Base-by-base conservation (phyloP, 257 asterid species). In the Thymus mandschuricus region DNA sequence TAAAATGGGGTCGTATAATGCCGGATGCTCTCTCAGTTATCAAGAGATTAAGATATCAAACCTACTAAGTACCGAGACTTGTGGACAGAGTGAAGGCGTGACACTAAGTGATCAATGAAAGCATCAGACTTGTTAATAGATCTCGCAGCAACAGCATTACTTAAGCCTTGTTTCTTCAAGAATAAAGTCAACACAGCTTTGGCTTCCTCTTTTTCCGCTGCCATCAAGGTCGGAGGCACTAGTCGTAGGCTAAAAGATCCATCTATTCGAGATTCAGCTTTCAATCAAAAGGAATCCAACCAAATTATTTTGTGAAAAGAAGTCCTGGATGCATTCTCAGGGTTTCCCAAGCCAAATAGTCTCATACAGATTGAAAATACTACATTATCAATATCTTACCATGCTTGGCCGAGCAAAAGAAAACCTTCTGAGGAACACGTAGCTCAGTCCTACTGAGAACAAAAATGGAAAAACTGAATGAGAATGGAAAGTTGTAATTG, bases 61-160 rank as follows among this genome's bases (percentile, higher is more conserved):
- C 99, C 99, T 83, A 94, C 97, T 79, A 94, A 83, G 91, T 94
- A 94, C 11, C 91, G 95, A 64, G 97, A 75, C 85, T 91, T 94
- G 75, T 94, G 96, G 67, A 94, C 83, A 33, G 97, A 85, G 86
- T 94, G 97, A 70, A 94, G 97, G 51, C 82, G 83, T 2, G 90
- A 88, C 38, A 94, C 84, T 3, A 94, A 88, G 80, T 94, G 99
- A 78, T 91, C 96, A 7, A 94, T 75, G 69, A 91, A 94, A 71
- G 87, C 83, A 66, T 91, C 99, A 1, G 99, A 85, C 86, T 85
- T 89, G 76, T 94, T 91, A 79, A 88, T 84, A 81, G 78, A 79
- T 77, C 95, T 84, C 66, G 90, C 84, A 10, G 97, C 96, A 66
- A 69, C 71, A 11, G 91, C 82, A 73, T 79, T 89, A 85, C 92